Base-by-base conservation (phyloP, 352 stramenopile genomes). In the Albugo candida region DNA sequence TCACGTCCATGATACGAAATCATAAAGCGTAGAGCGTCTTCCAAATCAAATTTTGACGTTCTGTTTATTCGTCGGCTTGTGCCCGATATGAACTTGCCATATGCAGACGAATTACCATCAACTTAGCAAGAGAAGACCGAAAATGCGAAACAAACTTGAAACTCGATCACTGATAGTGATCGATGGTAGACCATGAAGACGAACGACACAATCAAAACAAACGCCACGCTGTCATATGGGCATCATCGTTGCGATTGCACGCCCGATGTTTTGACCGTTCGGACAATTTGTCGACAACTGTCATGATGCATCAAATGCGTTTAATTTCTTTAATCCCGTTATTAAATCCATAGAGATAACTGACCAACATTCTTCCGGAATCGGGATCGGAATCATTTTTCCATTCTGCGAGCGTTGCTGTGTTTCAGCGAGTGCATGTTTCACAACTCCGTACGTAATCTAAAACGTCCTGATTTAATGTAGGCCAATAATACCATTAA, bases 331-430 rank as follows among this genome's bases (percentile, higher is more conserved):
- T 24, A 63, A 37, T 18, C 49, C 52, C 5, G 54, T 60, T 12
- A 66, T 54, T 14, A 61, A 61, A 35, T 61, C 52, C 38, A 59
- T 62, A 11, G 51, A 60, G 8, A 63, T 56, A 34, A 55, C 44
- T 36, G 57, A 19, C 56, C 53, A 67, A 13, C 45, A 54, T 48
- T 57, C 40, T 2, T 49, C 17, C 16, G 57, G 49, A 20, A 50
- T 50, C 1, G 47, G 40, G 48, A 61, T 60, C 0, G 49, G 49
- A 10, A 58, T 54, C 43, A 64, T 54, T n/a, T 50, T 49, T 5
- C 48, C 45, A 43, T 64, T 61, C 3, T 53, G 1, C 24, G n/a
- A 43, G 12, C 40, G 19, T 51, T 64, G 34, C 41, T 64, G 16
- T 54, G 50, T 64, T 60, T 39, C 51, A 60, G 2, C 49, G 35